Evolutionary conservation across 345 rosid species (phyloP).

Genomic region (Hypericum androsaemum): DNA sequence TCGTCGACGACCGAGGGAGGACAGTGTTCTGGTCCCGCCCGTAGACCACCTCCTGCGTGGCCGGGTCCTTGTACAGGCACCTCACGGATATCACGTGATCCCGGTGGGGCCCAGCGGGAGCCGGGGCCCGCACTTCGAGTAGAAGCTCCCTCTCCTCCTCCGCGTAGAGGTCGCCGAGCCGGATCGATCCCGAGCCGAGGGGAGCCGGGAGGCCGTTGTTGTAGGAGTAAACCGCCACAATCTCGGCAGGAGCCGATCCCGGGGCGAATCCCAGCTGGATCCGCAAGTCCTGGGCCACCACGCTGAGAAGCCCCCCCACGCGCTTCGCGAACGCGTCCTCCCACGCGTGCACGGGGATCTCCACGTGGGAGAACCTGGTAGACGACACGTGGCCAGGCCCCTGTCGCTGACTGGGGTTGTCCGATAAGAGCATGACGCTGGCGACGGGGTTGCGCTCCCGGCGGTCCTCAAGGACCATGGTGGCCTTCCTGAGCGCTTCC

Average conservation of each 20-base stretch:
- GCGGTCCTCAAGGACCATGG: conserved; percentile 4
- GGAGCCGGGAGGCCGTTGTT: conserved; percentile 14
- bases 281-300: conserved; percentile 22
- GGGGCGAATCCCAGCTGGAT: conserved; percentile 22
- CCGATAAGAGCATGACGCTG: conserved; percentile 5
- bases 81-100: conserved; percentile 24
- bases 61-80: conserved; percentile 23
- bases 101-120: conserved; percentile 17
- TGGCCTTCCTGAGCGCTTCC: conserved; percentile 5
- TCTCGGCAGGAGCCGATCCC: conserved; percentile 23
- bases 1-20: conserved; percentile 19
- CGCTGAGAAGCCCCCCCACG: conserved; percentile 20
- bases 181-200: conserved; percentile 14
- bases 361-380: conserved; percentile 19
- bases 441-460: conserved; percentile 7
- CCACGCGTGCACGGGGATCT: conserved; percentile 23
- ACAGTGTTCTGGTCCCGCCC: conserved; percentile 20
- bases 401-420: conserved; percentile 3
- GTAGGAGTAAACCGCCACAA: conserved; percentile 14
- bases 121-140: conserved; percentile 21
- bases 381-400: conserved; percentile 10
- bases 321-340: conserved; percentile 66
- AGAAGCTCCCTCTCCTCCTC: conserved; percentile 23
- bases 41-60: conserved; percentile 21
- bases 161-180: conserved; percentile 24